Evolutionary conservation across 2,329 filamentous ascomycete genomes (phyloP).

Genomic region (Xylariales sp.): DNA sequence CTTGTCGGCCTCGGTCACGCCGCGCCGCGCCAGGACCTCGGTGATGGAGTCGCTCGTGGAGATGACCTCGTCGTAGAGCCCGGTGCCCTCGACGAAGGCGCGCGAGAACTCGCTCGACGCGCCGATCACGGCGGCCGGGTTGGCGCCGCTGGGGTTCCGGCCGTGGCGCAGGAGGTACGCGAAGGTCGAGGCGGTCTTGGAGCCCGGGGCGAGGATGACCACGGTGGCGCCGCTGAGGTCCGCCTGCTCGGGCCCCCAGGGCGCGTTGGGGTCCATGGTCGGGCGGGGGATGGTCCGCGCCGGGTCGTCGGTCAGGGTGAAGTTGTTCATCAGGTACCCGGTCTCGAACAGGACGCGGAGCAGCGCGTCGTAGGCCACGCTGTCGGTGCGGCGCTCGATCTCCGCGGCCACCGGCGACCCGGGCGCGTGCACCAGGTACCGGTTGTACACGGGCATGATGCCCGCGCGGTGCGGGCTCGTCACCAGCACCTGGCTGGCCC

Average conservation of each 20-base stretch:
- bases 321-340: conserved; percentile 25
- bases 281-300: conserved; percentile 14
- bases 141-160: conserved; percentile 2
- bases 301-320: conserved; percentile 24
- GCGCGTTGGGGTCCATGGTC: conserved; percentile 6
- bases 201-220: conserved; percentile 24
- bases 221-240: conserved; percentile 28
- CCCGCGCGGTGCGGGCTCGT: conserved; percentile 28
- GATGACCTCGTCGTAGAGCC: conserved; percentile 17
- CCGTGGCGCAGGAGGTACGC: conserved; percentile 12
- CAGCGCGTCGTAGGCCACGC: conserved; percentile 18
- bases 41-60: conserved; percentile 14
- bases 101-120: conserved; percentile 18
- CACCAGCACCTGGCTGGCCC: conserved; percentile 29
- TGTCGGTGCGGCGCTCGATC: conserved; percentile 10
- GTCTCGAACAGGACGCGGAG: conserved; percentile 21
- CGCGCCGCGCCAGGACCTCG: conserved; percentile 5
- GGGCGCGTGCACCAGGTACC: conserved; percentile 24
- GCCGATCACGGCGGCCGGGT: conserved; percentile 16
- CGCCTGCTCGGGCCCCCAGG: conserved; percentile 24
- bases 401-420: conserved; percentile 11
- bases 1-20: conserved; percentile 4
- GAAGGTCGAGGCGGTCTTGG: conserved; percentile 20
- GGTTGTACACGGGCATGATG: conserved; percentile 41
- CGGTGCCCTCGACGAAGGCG: conserved; percentile 18